Evolutionary conservation across 2,329 filamentous ascomycete species (phyloP), one percentile per base, ranked within the genome.

Genomic region (Trichoderma guizhouense): DNA sequence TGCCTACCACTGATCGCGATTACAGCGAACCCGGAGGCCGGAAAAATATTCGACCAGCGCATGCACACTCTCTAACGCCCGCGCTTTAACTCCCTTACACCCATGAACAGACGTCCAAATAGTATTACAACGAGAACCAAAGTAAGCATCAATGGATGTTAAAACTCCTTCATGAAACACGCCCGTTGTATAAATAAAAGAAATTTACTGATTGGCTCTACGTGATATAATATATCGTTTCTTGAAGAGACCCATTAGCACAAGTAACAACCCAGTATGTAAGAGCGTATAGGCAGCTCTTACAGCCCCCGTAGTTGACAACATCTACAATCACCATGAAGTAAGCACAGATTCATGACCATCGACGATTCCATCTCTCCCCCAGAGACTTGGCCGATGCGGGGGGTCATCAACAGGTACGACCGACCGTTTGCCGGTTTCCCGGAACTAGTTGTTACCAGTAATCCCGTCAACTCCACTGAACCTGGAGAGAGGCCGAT

Each of bases 381-480:
- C 32, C 60, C 24, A 28, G 11, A 2, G 4, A 34, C 39, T 21
- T 51, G 43, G 43, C 43, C 43, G 43, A 21, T 21, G 43, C 43
- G 43, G 43, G 43, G 7, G n/a, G 7, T 4, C 39, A 26, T 69
- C 24, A 15, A 24, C 11, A 14, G 34, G n/a, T 32, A 32, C 36
- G 15, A 65, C 43, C 26, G n/a, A 34, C 39, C 62, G 39, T 11
- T 39, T 67, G 47, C 30, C 51, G 32, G 47, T 67, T 67, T 34
- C 30, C 51, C 64, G 51, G 64, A 28, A 32, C 62, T 57, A 60
- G 39, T 55, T 36, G 32, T 39, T 32, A 39, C 28, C 24, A 43
- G 34, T 62, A 28, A 62, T 62, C 34, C 60, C 30, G 47, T 57
- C 64, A 67, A 67, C 64, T 67, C 61, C 64, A 67, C 64, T 34